Evolutionary conservation across 73 alveolate species (phyloP).

Genomic region (Breviolum minutum): DNA sequence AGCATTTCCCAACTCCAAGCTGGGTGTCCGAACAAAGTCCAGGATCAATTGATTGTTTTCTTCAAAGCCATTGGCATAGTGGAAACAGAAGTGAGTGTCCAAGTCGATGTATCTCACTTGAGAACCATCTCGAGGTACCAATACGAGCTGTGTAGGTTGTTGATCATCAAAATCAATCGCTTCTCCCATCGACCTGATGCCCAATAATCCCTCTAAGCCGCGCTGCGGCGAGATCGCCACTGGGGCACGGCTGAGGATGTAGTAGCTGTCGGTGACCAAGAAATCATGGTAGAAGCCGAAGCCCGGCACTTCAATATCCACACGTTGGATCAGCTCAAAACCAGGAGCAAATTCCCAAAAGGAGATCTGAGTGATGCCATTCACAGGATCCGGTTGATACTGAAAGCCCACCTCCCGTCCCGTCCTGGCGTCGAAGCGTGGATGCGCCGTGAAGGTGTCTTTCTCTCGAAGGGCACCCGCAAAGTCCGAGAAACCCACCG

Average conservation of each 20-base stretch:
- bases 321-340: constrained; percentile 4
- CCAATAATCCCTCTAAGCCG: constrained; percentile 60
- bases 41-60: constrained; percentile 7
- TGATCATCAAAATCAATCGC: constrained; percentile 41
- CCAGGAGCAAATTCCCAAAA: constrained; percentile 63
- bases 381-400: constrained; percentile 39
- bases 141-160: constrained; percentile 62
- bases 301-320: constrained; percentile 71
- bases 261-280: constrained; percentile 80
- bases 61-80: constrained; percentile 81
- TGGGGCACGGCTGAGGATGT: constrained; percentile 71
- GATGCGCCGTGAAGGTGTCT: constrained; percentile 90
- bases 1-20: background rate
- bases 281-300: constrained; percentile 94
- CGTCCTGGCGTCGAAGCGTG: constrained; percentile 35
- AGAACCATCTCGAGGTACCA: constrained; percentile 58
- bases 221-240: constrained; percentile 69
- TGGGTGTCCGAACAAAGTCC: constrained; percentile 53
- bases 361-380: constrained; percentile 46
- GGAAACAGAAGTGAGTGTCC: constrained; percentile 93
- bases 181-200: constrained; percentile 84
- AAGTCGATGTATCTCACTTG: constrained; percentile 32
- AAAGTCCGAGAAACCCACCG: constrained; percentile 38
- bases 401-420: constrained; percentile 67
- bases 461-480: constrained; percentile 12